These are phyloP conservation scores for Lecanicillium sp. DNA, from an alignment of 2,329 filamentous ascomycete species.

Conservation along the genomic window DNA sequence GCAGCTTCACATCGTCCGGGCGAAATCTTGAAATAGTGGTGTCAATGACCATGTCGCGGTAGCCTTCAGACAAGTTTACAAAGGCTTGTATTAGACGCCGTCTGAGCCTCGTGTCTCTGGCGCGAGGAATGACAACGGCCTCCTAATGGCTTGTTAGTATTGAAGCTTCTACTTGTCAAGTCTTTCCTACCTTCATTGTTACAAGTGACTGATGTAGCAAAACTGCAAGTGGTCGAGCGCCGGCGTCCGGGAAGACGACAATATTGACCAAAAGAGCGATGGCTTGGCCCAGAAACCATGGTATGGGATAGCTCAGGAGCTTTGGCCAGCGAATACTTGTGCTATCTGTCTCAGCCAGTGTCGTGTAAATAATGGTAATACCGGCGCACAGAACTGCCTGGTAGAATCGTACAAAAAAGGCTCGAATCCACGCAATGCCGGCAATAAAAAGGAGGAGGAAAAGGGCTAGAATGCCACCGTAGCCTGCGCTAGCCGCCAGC, in stretches of 20 bases:
- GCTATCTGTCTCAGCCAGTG: slow-evolving; percentile 39
- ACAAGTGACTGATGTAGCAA: slow-evolving; percentile 38
- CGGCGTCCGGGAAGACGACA: slow-evolving; percentile 45
- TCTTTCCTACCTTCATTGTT: slow-evolving; percentile 37
- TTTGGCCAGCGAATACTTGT: slow-evolving; percentile 39
- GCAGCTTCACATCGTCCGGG: slow-evolving; percentile 38
- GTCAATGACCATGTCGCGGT: slow-evolving; percentile 49
- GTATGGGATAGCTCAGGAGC: slow-evolving; percentile 43
- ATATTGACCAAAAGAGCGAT: slow-evolving; percentile 42
- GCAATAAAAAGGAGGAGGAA: slow-evolving; percentile 48
- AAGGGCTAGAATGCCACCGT: slow-evolving; percentile 47
- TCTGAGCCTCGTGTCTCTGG: slow-evolving; percentile 23
- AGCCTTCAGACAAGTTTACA: slow-evolving; percentile 47
- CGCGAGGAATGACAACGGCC: slow-evolving; percentile 22
- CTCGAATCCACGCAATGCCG: slow-evolving; percentile 42
- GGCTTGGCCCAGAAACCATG: slow-evolving; percentile 48
- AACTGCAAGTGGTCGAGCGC: slow-evolving; percentile 42
- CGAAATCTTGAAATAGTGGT: slow-evolving; percentile 46
- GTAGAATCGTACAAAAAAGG: slow-evolving; percentile 48
- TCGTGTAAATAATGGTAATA: slow-evolving; percentile 46
- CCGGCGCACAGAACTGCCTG: slow-evolving; percentile 48
- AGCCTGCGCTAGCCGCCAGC: slow-evolving; percentile 34
- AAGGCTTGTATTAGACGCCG: slow-evolving; percentile 42
- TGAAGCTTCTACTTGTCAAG: no score
- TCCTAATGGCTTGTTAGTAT: no score